Conservation (phyloP, 208 protist species). For the Sergeia podlipaevii region DNA sequence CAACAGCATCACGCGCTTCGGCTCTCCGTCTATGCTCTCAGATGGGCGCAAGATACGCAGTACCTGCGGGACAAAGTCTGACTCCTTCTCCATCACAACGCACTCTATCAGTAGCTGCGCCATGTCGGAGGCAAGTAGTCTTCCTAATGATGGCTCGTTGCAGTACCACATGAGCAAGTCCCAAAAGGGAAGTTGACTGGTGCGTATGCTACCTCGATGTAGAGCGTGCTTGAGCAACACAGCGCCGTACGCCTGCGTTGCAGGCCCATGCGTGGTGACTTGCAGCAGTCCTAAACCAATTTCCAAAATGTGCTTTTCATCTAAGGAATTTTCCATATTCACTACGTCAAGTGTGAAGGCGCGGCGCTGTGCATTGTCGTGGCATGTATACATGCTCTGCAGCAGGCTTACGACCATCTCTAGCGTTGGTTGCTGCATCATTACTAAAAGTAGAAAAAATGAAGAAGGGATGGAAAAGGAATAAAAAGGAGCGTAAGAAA, state of each 20-base stretch:
- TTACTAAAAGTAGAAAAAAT: conserved; percentile 1
- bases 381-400: conserved; percentile 30
- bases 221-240: conserved; percentile 64
- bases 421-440: conserved; percentile 11
- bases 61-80: conserved; percentile 1
- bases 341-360: conserved; percentile 33
- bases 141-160: conserved; percentile 41
- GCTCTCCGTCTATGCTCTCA: conserved; percentile 11
- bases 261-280: conserved; percentile 25
- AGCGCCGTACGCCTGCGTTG: conserved; percentile 76
- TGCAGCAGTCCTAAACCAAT: conserved; percentile 60
- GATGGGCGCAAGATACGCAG: conserved; percentile 13
- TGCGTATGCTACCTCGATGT: conserved; percentile 14
- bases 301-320: conserved; percentile 16
- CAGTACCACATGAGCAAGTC: conserved; percentile 73
- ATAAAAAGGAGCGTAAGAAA: conserved; percentile 3
- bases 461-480: conserved; percentile 4
- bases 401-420: conserved; percentile 31
- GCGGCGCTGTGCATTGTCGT: conserved; percentile 37
- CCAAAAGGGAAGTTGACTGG: conserved; percentile 37
- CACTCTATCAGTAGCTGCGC: conserved; percentile 65
- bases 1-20: conserved; percentile 42
- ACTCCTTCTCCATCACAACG: conserved; percentile 23
- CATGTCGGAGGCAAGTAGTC: conserved; percentile 44
- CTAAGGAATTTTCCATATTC: conserved; percentile 49